Evolutionary conservation across 2,329 filamentous ascomycete genomes (phyloP).

Genomic region (Periconia macrospinosa): DNA sequence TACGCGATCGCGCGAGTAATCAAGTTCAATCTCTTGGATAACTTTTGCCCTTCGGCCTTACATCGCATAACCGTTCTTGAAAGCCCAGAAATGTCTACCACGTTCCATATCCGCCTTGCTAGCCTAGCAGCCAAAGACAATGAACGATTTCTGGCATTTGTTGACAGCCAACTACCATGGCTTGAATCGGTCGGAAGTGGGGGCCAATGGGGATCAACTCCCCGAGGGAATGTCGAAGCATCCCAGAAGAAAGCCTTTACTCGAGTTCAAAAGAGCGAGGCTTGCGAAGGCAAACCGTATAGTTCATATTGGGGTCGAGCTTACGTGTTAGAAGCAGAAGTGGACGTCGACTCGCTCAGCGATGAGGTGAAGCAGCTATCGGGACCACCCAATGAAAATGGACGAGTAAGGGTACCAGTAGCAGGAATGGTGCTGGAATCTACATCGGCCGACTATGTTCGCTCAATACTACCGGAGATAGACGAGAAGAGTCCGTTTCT

Average conservation of each 20-base stretch:
- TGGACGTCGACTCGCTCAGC: neutral
- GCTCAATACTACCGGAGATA: neutral
- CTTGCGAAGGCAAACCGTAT: neutral
- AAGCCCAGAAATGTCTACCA: neutral
- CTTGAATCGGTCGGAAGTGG: neutral
- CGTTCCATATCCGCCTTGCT: neutral
- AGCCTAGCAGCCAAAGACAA: neutral
- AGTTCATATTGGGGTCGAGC: neutral
- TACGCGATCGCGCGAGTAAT: no score
- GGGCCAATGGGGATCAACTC: neutral
- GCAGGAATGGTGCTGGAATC: neutral
- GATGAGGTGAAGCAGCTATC: neutral
- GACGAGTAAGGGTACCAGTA: neutral
- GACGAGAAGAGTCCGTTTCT: neutral
- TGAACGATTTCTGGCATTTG: neutral
- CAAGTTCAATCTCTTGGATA: no score
- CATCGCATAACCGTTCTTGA: neutral
- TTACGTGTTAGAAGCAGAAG: neutral
- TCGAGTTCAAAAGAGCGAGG: neutral
- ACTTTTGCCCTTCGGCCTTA: no score
- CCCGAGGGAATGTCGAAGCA: neutral
- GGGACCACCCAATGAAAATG: neutral
- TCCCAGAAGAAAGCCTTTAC: neutral
- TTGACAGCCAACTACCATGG: neutral
- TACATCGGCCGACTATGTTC: neutral